Evolutionary conservation across 768 basidiomycete species (phyloP).

Genomic region (Suillus ampliporus): DNA sequence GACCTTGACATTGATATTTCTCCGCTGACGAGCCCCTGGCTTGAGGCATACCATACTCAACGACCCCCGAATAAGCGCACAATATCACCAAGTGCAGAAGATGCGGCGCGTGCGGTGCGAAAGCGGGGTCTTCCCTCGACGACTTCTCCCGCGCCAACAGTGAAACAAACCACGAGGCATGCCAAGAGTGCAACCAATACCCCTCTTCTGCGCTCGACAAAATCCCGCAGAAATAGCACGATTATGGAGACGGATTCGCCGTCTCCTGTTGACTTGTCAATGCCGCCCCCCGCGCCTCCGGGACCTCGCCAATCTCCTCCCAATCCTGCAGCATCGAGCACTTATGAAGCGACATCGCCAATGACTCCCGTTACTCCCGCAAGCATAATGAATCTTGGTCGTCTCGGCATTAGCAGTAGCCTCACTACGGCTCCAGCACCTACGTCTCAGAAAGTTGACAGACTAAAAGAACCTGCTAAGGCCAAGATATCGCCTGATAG

Average conservation of each 20-base stretch:
- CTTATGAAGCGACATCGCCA: slow-evolving; percentile 16
- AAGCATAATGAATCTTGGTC: slow-evolving; percentile 88
- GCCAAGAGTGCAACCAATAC: slow-evolving; percentile 64
- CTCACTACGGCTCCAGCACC: slow-evolving; percentile 35
- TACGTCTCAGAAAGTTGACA: slow-evolving; percentile 29
- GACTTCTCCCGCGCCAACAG: slow-evolving; percentile 16
- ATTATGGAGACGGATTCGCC: slow-evolving; percentile 64
- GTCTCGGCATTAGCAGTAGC: slow-evolving; percentile 57
- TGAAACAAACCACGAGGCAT: slow-evolving; percentile 29
- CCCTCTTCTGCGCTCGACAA: slow-evolving; percentile 56
- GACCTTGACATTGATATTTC: slow-evolving; percentile 78
- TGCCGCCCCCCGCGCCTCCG: slow-evolving; percentile 84
- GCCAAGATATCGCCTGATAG: slow-evolving; percentile 28
- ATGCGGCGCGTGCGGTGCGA: slow-evolving; percentile 48
- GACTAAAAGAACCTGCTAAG: slow-evolving; percentile 37
- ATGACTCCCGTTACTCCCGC: slow-evolving; percentile 87
- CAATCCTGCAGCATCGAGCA: slow-evolving; percentile 10
- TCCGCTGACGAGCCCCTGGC: slow-evolving; percentile 82
- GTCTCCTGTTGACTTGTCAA: slow-evolving; percentile 85
- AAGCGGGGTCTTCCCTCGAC: slow-evolving; percentile 57
- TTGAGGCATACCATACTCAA: slow-evolving; percentile 59
- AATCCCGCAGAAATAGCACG: slow-evolving; percentile 48
- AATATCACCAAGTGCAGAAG: slow-evolving; percentile 63
- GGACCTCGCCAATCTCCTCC: slow-evolving; percentile 24
- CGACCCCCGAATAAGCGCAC: slow-evolving; percentile 54